Base-by-base conservation (phyloP, 768 basidiomycete genomes). In the Multifurca ochricompacta region DNA sequence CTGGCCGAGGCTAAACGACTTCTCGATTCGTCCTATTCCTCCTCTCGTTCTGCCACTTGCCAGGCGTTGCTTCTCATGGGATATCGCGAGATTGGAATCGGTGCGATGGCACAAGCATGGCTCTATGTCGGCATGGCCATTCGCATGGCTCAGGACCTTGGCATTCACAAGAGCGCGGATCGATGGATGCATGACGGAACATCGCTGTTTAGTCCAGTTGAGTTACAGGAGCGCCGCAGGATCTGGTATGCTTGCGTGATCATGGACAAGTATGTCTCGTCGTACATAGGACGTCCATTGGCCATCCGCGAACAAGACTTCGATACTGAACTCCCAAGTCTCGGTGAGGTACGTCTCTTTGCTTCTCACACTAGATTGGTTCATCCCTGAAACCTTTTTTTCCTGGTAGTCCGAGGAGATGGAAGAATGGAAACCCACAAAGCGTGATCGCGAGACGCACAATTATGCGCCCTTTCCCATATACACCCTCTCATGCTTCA, bases 111-210 rank as follows among this genome's bases (percentile, higher is more conserved):
- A 7, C 81, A 85, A 67, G 84, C 87, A 30, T 94, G 91, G 91
- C 77, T 82, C 9, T 90, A 85, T 64, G 78, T 83, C 18, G 90
- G 91, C 10, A 87, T 90, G 85, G 90, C 86, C 0, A 83, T 93
- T 34, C 78, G 91, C n/a, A 91, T 93, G 89, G 89, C 89, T 14
- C 89, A 90, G 68, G 89, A 91, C 67, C 67, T 91, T 51, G 89
- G 89, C 7, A 79, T 91, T 77, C 89, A 91, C 63, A 77, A 87
- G 32, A 77, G 76, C 59, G 85, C 90, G 28, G 88, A 91, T 64
- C 80, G 82, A 27, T 91, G 89, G 88, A 77, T 66, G 51, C 79
- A 73, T 14, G 73, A 81, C 50, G 82, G 82, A 0, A 62, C 64
- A 31, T 65, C 59, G 44, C 61, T 90, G 39, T 89, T 90, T 63